Conservation (phyloP, 441 rosid species). For the Populus hybrid region DNA sequence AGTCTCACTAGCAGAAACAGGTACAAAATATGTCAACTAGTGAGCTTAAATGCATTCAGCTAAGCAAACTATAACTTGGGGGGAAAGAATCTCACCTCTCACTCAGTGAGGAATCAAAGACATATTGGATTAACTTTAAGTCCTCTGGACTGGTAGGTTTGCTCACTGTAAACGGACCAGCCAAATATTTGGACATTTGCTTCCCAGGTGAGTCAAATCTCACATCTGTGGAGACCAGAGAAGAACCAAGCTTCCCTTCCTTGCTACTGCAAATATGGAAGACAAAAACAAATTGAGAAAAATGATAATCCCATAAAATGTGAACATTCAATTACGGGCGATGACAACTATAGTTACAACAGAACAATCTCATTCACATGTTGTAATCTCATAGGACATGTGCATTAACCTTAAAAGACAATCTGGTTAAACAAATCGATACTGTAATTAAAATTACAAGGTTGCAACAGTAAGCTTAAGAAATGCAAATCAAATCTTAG, state of each 20-base stretch:
- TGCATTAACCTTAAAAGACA: no score
- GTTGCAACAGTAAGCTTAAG: not conserved
- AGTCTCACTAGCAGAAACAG: not conserved
- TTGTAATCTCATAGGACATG: no score
- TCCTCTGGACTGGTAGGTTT: not conserved
- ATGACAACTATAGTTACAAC: not conserved
- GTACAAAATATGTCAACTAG: not conserved
- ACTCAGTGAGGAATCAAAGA: no score
- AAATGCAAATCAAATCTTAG: not conserved
- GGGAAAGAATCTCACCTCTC: not conserved
- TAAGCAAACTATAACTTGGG: not conserved
- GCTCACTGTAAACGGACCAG: not conserved
- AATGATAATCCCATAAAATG: no score
- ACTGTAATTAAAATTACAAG: not conserved
- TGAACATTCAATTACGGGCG: not conserved
- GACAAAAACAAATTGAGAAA: not conserved
- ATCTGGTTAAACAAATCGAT: no score
- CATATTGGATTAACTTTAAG: no score
- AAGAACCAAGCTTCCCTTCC: not conserved
- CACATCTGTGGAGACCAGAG: not conserved
- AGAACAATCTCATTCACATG: no score
- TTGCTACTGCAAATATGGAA: not conserved
- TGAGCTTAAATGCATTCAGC: not conserved
- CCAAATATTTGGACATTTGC: not conserved
- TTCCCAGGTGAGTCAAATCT: not conserved